phyloP scores from a whole-genome alignment of 106 monocot species.

The Posidonia australis region DNA sequence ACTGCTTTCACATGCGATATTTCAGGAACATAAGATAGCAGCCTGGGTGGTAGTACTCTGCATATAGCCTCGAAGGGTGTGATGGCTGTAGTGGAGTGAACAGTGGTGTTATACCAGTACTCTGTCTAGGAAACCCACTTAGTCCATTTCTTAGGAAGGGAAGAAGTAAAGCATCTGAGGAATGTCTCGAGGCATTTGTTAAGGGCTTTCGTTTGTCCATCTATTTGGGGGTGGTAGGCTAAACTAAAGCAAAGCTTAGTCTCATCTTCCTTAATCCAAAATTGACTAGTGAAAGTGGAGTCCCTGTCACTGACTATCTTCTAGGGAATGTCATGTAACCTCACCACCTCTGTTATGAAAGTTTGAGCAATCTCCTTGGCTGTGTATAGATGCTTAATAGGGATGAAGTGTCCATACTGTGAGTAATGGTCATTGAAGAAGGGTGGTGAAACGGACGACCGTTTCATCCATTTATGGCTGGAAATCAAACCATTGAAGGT shows the following conservation, averaged over 20 bases:
- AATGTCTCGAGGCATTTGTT: not conserved
- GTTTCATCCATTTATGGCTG: too few species aligned
- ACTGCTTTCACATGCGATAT: not conserved
- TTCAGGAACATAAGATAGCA: not conserved
- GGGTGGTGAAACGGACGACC: too few species aligned
- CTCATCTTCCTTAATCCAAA: not conserved
- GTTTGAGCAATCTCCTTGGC: not conserved
- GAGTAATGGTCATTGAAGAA: too few species aligned
- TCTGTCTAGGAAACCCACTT: not conserved
- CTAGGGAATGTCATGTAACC: too few species aligned
- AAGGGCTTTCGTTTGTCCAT: conserved; percentile 1
- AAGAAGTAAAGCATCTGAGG: not conserved
- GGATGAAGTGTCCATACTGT: too few species aligned
- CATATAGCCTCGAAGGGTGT: not conserved
- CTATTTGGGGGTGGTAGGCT: conserved; percentile 1
- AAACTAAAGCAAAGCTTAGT: not conserved
- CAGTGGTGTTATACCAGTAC: too few species aligned
- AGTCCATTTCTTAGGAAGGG: not conserved
- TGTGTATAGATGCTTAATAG: not conserved
- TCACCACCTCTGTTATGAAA: not conserved
- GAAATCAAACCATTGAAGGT: too few species aligned
- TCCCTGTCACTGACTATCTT: too few species aligned
- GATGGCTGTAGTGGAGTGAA: not conserved
- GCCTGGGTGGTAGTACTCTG: not conserved
- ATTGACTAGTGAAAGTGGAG: not conserved